A percentile compares a stretch with the other conserved stretches of the same genome.
phyloP scores from a whole-genome alignment of 768 basidiomycete genomes.

The Suillus variegatus region DNA sequence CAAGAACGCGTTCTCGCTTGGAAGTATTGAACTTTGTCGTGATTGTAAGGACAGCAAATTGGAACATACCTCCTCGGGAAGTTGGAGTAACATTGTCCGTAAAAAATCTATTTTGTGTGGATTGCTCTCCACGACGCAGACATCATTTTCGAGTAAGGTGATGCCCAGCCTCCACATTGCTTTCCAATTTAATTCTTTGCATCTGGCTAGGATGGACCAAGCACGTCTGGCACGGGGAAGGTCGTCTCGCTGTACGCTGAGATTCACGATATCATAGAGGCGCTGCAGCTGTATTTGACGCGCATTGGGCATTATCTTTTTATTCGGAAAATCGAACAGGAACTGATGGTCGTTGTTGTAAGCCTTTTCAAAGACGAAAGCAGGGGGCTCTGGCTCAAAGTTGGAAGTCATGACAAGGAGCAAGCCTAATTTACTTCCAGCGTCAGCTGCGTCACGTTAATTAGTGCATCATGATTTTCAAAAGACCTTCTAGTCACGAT shows the following conservation, averaged over 20 bases:
- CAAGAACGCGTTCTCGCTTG: constrained; percentile 74
- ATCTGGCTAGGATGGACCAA: constrained; percentile 75
- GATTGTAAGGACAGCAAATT: constrained; percentile 5
- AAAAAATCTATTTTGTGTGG: constrained; percentile 58
- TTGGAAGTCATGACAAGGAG: neutral
- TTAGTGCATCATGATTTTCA: neutral
- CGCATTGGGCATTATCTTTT: constrained; percentile 49
- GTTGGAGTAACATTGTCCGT: constrained; percentile 69
- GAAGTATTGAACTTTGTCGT: constrained; percentile 1
- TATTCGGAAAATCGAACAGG: constrained; percentile 61
- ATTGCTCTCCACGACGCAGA: constrained; percentile 27
- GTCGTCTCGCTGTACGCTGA: constrained; percentile 70
- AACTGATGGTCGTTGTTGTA: constrained; percentile 42
- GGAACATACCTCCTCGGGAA: constrained; percentile 59
- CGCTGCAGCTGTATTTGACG: constrained; percentile 75
- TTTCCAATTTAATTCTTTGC: constrained; percentile 79
- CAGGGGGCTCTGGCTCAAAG: neutral
- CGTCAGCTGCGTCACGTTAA: neutral
- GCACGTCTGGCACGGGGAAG: constrained; percentile 61
- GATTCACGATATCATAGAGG: constrained; percentile 71
- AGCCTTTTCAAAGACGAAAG: neutral
- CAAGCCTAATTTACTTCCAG: neutral
- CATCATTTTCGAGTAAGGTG: constrained; percentile 46
- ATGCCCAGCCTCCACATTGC: constrained; percentile 71
- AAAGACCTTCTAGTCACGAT: neutral